A percentile compares a stretch with the other conserved stretches of the same genome.
These are phyloP conservation scores for Keithomyces neogunnii DNA, from an alignment of 2,329 filamentous ascomycete genomes.

Conservation along the genomic window DNA sequence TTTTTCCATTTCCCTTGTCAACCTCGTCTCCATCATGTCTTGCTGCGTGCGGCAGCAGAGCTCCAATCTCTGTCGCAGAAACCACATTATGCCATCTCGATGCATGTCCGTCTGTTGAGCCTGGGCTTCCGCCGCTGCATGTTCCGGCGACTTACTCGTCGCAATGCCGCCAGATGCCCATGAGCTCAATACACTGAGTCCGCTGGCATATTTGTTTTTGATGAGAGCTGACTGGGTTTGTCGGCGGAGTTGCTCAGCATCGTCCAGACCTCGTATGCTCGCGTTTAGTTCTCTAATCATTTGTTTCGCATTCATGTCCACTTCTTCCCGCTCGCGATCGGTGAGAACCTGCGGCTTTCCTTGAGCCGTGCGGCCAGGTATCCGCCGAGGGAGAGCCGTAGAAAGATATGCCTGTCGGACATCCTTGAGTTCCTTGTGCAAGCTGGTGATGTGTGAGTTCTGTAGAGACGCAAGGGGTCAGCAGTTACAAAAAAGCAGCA, in stretches of 20 bases:
- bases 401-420: slow-evolving; percentile 91
- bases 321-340: slow-evolving; percentile 73
- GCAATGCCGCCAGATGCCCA: slow-evolving; percentile 56
- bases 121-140: slow-evolving; percentile 62
- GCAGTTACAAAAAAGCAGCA: background rate
- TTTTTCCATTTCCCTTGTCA: slow-evolving; percentile 81
- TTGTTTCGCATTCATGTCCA: slow-evolving; percentile 80
- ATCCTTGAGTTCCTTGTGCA: slow-evolving; percentile 70
- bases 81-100: slow-evolving; percentile 78
- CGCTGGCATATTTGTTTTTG: slow-evolving; percentile 58
- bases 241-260: slow-evolving; percentile 74
- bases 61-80: slow-evolving; percentile 66
- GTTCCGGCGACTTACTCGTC: slow-evolving; percentile 50
- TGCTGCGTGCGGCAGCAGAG: slow-evolving; percentile 71
- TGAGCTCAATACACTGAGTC: slow-evolving; percentile 54
- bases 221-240: slow-evolving; percentile 65
- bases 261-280: slow-evolving; percentile 69
- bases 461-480: slow-evolving; percentile 25
- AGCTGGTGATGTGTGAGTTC: slow-evolving; percentile 77
- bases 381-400: slow-evolving; percentile 56
- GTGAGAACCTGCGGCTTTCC: slow-evolving; percentile 53
- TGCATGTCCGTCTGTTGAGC: slow-evolving; percentile 60
- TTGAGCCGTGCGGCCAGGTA: slow-evolving; percentile 37
- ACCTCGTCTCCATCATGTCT: slow-evolving; percentile 84
- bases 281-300: slow-evolving; percentile 79